Conservation (phyloP, 106 monocot genomes). For the Posidonia australis region DNA sequence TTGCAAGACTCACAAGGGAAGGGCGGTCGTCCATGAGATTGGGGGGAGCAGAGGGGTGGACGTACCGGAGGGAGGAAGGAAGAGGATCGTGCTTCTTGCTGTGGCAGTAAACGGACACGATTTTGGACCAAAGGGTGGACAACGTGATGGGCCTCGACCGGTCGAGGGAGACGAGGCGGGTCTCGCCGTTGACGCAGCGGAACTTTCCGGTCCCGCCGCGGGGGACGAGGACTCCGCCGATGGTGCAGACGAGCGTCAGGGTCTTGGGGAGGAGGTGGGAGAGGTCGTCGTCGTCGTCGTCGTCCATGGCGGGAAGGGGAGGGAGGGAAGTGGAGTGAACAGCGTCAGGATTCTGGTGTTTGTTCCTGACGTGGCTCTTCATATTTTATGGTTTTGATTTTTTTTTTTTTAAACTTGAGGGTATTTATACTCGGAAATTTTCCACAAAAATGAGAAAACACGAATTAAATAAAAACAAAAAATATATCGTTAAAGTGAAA, state of each 20-base stretch:
- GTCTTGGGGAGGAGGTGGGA: too few species aligned
- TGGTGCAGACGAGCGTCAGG: slow-evolving; percentile 10
- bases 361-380: too few species aligned
- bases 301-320: neutral
- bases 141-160: neutral
- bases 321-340: neutral
- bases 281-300: neutral
- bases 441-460: too few species aligned
- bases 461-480: too few species aligned
- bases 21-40: slow-evolving; percentile 9
- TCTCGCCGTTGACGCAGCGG: slow-evolving; percentile 14
- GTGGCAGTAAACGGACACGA: too few species aligned
- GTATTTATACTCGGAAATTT: too few species aligned
- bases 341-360: too few species aligned
- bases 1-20: neutral
- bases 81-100: too few species aligned
- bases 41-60: slow-evolving; percentile 3
- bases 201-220: neutral
- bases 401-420: too few species aligned
- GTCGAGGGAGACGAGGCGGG: slow-evolving; percentile 7
- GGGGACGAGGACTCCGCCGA: slow-evolving; percentile 10
- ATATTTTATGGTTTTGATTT: too few species aligned
- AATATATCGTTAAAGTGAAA: too few species aligned
- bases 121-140: too few species aligned
- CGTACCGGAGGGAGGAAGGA: neutral